A percentile compares a stretch with the other conserved stretches of the same genome.
Evolutionary conservation across 306 rosid species (phyloP).

Genomic region (Macrotyloma uniflorum): DNA sequence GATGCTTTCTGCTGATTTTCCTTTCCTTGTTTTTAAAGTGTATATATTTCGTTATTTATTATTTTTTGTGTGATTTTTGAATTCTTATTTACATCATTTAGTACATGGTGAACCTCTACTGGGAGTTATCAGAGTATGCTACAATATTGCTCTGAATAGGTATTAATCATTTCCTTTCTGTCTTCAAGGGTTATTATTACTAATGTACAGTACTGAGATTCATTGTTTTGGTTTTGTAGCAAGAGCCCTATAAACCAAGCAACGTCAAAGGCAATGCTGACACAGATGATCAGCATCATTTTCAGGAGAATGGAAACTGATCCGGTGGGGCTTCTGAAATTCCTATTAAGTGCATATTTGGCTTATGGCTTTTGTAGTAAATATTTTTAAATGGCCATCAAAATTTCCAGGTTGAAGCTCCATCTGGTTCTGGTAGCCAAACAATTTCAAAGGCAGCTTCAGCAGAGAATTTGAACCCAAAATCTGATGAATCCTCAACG

Average conservation of each 20-base stretch:
- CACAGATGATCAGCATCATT: constrained; percentile 92
- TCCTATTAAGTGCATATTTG: constrained; percentile 27
- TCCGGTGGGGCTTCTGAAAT: constrained; percentile 57
- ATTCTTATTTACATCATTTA: constrained; percentile 46
- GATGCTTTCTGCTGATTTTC: constrained; percentile 17
- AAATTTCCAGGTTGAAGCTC: constrained; percentile 58
- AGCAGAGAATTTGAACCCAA: constrained; percentile 52
- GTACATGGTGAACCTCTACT: constrained; percentile 95
- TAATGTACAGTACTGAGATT: constrained; percentile 41
- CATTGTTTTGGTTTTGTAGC: constrained; percentile 59
- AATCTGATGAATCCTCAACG: constrained; percentile 57
- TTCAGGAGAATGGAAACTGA: constrained; percentile 98
- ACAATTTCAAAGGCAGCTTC: constrained; percentile 54
- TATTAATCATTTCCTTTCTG: constrained; percentile 44
- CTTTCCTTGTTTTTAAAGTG: constrained; percentile 21
- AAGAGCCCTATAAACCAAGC: constrained; percentile 99
- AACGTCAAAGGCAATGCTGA: constrained; percentile 99
- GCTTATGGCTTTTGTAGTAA: constrained; percentile 27
- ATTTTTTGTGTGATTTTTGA: constrained; percentile 1
- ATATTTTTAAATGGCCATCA: constrained; percentile 28
- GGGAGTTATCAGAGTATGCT: constrained; percentile 96
- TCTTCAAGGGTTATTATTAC: constrained; percentile 33
- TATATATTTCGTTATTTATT: constrained; percentile 4
- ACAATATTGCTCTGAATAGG: constrained; percentile 99
- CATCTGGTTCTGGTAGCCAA: constrained; percentile 62